Evolutionary conservation across 108 stramenopile genomes (phyloP).

Genomic region (Nitzschia palea): DNA sequence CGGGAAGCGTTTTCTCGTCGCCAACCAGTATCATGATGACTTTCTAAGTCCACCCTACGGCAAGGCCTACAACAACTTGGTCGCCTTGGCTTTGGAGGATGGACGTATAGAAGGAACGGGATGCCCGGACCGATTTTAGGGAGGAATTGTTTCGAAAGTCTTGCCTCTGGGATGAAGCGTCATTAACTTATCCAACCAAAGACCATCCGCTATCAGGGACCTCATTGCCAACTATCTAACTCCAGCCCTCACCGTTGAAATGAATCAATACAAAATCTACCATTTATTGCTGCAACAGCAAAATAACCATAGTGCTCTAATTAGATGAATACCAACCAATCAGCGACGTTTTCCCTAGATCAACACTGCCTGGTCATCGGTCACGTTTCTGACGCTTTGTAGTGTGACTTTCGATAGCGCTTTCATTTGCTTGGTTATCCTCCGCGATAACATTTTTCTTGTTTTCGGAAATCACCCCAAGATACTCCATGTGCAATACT

Average conservation of each 20-base stretch:
- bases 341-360: neutral
- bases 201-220: too few species aligned
- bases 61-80: slow-evolving; percentile 76
- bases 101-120: slow-evolving; percentile 73
- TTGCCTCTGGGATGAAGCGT: too few species aligned
- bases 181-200: too few species aligned
- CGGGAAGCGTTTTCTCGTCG: too few species aligned
- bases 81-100: slow-evolving; percentile 59
- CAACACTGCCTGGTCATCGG: neutral
- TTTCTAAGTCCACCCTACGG: slow-evolving; percentile 72
- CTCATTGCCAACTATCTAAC: too few species aligned
- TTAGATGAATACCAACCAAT: neutral
- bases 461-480: slow-evolving; percentile 81
- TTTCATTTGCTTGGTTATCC: neutral
- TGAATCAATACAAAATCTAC: too few species aligned
- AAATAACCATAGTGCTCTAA: too few species aligned
- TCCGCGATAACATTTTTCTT: too few species aligned
- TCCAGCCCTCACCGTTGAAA: neutral
- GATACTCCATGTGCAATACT: slow-evolving; percentile 69
- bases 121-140: slow-evolving; percentile 77
- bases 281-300: too few species aligned
- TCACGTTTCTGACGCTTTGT: slow-evolving; percentile 17
- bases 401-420: neutral
- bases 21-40: slow-evolving; percentile 76
- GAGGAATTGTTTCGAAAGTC: too few species aligned